Conservation (phyloP, 768 basidiomycete species). For the Russula brevipes region DNA sequence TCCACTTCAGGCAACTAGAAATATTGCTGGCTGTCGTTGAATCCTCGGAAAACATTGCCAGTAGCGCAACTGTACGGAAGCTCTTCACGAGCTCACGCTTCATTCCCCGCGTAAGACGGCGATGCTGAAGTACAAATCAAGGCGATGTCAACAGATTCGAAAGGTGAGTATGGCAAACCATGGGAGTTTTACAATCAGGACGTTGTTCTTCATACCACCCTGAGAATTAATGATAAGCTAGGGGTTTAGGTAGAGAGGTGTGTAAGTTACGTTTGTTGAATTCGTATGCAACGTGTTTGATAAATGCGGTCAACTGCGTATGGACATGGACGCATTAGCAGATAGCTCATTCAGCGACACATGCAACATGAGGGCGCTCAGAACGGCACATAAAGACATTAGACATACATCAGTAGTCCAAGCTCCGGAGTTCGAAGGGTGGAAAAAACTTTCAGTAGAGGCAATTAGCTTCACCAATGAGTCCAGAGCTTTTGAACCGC, state of each 20-base stretch:
- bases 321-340: slow-evolving; percentile 15
- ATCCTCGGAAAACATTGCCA: slow-evolving; percentile 91
- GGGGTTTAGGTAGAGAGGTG: not conserved
- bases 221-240: slow-evolving; percentile 28
- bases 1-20: slow-evolving; percentile 73
- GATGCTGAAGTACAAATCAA: slow-evolving; percentile 41
- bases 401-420: slow-evolving; percentile 67
- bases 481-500: slow-evolving; percentile 79
- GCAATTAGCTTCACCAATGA: slow-evolving; percentile 80
- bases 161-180: slow-evolving; percentile 33
- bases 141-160: not conserved
- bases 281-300: slow-evolving; percentile 77
- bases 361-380: not conserved
- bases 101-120: slow-evolving; percentile 73
- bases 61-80: slow-evolving; percentile 71
- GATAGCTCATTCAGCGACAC: slow-evolving; percentile 1
- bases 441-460: slow-evolving; percentile 86
- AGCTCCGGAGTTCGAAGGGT: slow-evolving; percentile 79
- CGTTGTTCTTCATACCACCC: slow-evolving; percentile 77
- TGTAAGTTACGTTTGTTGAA: slow-evolving; percentile 65
- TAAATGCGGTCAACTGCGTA: slow-evolving; percentile 69
- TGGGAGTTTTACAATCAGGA: slow-evolving; percentile 75
- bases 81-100: slow-evolving; percentile 80
- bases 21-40: slow-evolving; percentile 67
- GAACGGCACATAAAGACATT: slow-evolving; percentile 28